These are phyloP conservation scores for Lablab purpureus DNA, from an alignment of 306 rosid genomes.

Conservation along the genomic window DNA sequence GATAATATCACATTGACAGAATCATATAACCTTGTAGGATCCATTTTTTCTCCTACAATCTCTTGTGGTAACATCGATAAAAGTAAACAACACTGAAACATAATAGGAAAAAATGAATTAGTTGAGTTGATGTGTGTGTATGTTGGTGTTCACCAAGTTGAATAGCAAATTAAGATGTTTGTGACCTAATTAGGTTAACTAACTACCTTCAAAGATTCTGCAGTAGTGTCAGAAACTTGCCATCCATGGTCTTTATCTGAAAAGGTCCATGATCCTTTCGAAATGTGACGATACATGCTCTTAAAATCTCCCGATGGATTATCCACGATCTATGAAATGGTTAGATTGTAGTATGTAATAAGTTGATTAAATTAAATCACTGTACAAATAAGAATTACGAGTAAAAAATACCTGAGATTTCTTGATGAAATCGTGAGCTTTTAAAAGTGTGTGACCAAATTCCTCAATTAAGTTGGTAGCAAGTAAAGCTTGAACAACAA, in stretches of 20 bases:
- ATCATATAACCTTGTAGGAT: conserved; percentile 56
- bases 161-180: not conserved
- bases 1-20: conserved; percentile 65
- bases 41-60: conserved; percentile 67
- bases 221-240: conserved; percentile 79
- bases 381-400: too few relatives aligned
- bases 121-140: not conserved
- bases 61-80: conserved; percentile 58
- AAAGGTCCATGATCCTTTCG: conserved; percentile 74
- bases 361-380: too few relatives aligned
- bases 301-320: too few relatives aligned
- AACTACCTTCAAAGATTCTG: conserved; percentile 66
- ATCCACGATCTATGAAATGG: conserved; percentile 46
- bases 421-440: too few relatives aligned
- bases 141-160: not conserved
- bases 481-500: too few relatives aligned
- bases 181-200: not conserved
- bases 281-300: conserved; percentile 66
- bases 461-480: too few relatives aligned
- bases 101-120: not conserved
- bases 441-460: too few relatives aligned
- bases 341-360: too few relatives aligned
- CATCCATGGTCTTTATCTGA: conserved; percentile 76
- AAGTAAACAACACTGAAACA: conserved; percentile 63
- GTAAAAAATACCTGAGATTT: too few relatives aligned